These are phyloP conservation scores for Pseudoscleropodium purum DNA, from an alignment of 225 moss, liverwort and hornwort species.

Conservation along the genomic window DNA sequence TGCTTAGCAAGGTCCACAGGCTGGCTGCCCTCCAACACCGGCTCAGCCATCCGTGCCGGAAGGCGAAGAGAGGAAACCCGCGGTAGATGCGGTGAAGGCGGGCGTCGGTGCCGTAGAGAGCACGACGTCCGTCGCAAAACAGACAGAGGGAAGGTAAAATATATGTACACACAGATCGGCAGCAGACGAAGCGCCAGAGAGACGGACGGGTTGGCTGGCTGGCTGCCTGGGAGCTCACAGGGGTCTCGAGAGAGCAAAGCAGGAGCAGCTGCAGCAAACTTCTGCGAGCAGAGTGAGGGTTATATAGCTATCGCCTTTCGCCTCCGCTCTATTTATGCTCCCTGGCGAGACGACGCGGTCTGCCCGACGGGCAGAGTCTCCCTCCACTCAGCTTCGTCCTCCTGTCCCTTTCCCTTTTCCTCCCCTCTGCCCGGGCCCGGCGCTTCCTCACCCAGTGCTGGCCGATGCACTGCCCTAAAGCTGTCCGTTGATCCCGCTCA, in stretches of 20 bases:
- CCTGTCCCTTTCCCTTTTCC: background rate
- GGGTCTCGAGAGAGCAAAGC: background rate
- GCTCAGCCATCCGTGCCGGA: constrained; percentile 54
- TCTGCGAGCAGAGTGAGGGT: background rate
- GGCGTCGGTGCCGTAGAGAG: background rate
- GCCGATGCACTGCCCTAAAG: background rate
- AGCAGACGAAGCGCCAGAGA: background rate
- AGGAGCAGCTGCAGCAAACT: background rate
- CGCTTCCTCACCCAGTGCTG: too few relatives aligned
- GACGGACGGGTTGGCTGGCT: background rate
- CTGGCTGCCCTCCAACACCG: constrained; percentile 79
- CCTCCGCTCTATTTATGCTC: background rate
- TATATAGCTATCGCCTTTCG: background rate
- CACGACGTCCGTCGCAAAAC: background rate
- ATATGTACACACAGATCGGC: background rate
- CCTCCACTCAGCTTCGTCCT: background rate
- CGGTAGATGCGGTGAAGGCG: background rate
- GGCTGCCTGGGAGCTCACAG: background rate
- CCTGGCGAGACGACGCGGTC: background rate
- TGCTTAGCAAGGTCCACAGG: constrained; percentile 98
- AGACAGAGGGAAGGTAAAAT: background rate
- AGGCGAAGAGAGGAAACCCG: background rate
- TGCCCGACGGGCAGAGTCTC: background rate
- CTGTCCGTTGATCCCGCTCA: background rate
- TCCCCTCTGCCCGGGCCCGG: background rate